These are phyloP conservation scores for Agrocybe pediades DNA, from an alignment of 768 basidiomycete species.

Conservation along the genomic window DNA sequence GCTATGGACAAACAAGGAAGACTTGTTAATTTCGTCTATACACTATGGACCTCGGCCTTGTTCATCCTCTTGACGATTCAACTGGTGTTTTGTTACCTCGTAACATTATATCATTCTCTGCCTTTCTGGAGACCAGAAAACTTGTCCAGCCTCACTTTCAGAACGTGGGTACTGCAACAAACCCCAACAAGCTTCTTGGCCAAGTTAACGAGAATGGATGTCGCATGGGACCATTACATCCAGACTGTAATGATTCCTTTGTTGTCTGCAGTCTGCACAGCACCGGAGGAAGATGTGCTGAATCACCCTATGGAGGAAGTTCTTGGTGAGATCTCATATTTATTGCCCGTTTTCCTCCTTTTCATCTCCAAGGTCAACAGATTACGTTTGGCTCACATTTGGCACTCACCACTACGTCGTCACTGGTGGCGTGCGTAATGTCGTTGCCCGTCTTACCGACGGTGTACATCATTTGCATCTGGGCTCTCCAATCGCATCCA, in stretches of 20 bases:
- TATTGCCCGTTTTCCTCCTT: background rate
- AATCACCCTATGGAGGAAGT: conserved; percentile 65
- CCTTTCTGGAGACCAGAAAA: conserved; percentile 39
- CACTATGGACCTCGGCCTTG: conserved; percentile 31
- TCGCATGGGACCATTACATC: conserved; percentile 53
- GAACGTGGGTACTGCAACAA: conserved; percentile 46
- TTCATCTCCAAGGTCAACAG: conserved; percentile 32
- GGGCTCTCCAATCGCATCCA: conserved; percentile 48
- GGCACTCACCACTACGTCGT: conserved; percentile 72
- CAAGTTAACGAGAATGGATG: conserved; percentile 47
- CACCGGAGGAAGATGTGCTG: conserved; percentile 53
- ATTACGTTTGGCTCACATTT: conserved; percentile 72
- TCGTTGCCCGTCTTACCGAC: conserved; percentile 51
- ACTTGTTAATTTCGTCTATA: conserved; percentile 11
- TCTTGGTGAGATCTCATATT: conserved; percentile 47
- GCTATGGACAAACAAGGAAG: conserved; percentile 3
- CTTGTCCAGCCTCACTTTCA: conserved; percentile 41
- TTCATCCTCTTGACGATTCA: conserved; percentile 46
- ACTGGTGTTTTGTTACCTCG: conserved; percentile 46
- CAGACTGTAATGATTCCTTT: conserved; percentile 58
- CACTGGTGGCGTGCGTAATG: conserved; percentile 56
- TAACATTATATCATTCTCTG: conserved; percentile 41
- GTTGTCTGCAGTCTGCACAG: conserved; percentile 76
- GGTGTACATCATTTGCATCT: conserved; percentile 55
- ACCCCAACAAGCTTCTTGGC: conserved; percentile 43